phyloP scores from a whole-genome alignment of 139 green algal genomes.

The Tetradesmus obliquus region DNA sequence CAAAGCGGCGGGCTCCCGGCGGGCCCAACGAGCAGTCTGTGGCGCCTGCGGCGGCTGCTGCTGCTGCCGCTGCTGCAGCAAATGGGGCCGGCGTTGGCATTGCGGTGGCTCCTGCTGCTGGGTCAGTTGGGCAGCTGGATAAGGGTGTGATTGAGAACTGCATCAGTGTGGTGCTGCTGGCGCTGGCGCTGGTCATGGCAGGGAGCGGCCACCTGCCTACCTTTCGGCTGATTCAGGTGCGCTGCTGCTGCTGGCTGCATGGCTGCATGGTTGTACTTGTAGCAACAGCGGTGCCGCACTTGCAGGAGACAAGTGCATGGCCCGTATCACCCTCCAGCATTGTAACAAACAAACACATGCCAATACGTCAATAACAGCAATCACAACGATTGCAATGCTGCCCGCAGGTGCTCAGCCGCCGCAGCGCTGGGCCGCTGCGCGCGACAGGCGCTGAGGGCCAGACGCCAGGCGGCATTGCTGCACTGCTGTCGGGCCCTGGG shows the following conservation, averaged over 20 bases:
- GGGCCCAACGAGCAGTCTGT: conserved; percentile 58
- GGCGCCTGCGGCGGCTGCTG: conserved; percentile 20
- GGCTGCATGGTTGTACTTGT: too few relatives aligned
- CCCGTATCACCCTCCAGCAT: too few relatives aligned
- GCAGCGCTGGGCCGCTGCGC: conserved; percentile 1
- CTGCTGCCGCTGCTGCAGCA: conserved; percentile 31
- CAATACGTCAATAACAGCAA: too few relatives aligned
- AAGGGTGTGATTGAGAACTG: conserved; percentile 71
- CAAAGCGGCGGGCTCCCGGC: conserved; percentile 63
- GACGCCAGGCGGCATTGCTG: background rate
- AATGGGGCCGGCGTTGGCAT: background rate
- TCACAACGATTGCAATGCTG: too few relatives aligned
- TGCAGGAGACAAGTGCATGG: too few relatives aligned
- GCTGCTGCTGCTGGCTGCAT: background rate
- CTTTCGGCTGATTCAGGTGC: conserved; percentile 83
- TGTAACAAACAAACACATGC: too few relatives aligned
- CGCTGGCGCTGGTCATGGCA: conserved; percentile 92
- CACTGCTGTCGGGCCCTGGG: background rate
- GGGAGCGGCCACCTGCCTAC: conserved; percentile 91
- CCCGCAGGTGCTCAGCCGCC: background rate
- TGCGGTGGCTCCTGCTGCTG: conserved; percentile 27
- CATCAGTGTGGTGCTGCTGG: conserved; percentile 72
- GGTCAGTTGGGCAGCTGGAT: conserved; percentile 51
- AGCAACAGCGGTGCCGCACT: background rate
- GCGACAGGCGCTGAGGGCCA: background rate